Evolutionary conservation across 108 stramenopile genomes (phyloP), one percentile per base, ranked within the genome.

Genomic region (Nitzschia sp.): DNA sequence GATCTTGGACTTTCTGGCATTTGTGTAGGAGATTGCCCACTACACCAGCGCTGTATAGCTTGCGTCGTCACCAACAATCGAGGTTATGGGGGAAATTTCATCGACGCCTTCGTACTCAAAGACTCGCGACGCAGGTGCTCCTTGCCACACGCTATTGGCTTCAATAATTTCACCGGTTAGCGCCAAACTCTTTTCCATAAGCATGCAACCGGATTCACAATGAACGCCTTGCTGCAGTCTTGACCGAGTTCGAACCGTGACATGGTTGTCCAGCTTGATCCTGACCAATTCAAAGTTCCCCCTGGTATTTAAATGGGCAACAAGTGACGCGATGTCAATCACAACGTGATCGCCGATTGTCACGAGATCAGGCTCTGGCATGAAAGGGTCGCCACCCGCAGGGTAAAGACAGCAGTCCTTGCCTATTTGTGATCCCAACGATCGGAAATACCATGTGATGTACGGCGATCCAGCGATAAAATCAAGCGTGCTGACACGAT

Each of bases 161-260:
- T 89, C 87, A 19, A 85, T 62, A 18, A 81, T 76, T 59, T 89
- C 87, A 13, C 87, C 87, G 0, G 87, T 83, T 47, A 89, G 29
- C 3, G 66, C 82, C 57, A 89, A 72, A 42, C 72, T 81, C 60
- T 89, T 81, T 64, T 89, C 87, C 65, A 85, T 59, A 29, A 89
- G 28, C 71, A 82, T 81, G 2, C 77, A 63, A 29, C 80, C 74
- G 1, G 68, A 57, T 46, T 89, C 87, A 73, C 83, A 78, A 18
- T 58, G 58, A 28, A 77, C 73, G 3, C 82, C 75, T 54, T 84
- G 83, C 61, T 82, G 87, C 26, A 80, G 57, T 5, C 79, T 70
- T 21, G 81, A 85, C 32, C 77, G 25, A 26, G 64, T 61, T 26
- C 82, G 74, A 31, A 88, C 26, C 13, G 80, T 85, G 13, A 70